Evolutionary conservation across 2,329 filamentous ascomycete genomes (phyloP), one percentile per base, ranked within the genome.

Genomic region (Rachicladosporium sp.): DNA sequence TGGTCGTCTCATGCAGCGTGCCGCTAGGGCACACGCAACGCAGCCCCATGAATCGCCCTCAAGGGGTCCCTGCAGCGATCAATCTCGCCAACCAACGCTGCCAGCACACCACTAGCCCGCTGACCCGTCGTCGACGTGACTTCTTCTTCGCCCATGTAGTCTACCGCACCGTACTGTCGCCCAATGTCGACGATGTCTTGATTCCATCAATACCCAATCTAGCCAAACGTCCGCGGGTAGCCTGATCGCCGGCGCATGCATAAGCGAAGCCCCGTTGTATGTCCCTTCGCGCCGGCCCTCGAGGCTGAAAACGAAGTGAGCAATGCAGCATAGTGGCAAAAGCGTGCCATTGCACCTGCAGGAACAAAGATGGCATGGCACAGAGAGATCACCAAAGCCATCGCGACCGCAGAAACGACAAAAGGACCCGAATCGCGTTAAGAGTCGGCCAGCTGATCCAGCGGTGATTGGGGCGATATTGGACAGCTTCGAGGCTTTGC

Each of bases 391-490:
- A n/a, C 10, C 12, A 12, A 12, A n/a, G 12, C 10, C 10, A 32
- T n/a, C 30, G 10, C 10, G 30, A 32, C 10, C 30, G 30, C 30
- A 32, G 30, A 32, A 12, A 32, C 12, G 30, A 32, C 10, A n/a
- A 32, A 12, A 32, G 12, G 30, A 12, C 6, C 40, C 59, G 8
- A 58, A 59, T 50, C 54, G 55, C 47, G 48, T 63, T 37, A 60
- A 57, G 45, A 48, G 55, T 30, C 52, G 44, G 36, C 66, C 70
- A 31, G 68, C 74, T 10, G 76, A 75, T 35, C 80, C 81, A 42
- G 79, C 83, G 55, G 73, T 87, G 56, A 85, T 80, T 46, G 73
- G 73, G 10, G 73, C 71, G 35, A 66, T 80, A 44, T 76, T 80
- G 33, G 73, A 74, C 42, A 49, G 51, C 4, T 50, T 57, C 23